These are phyloP conservation scores for Geosmithia putterillii DNA, from an alignment of 2,329 filamentous ascomycete species.

Conservation along the genomic window DNA sequence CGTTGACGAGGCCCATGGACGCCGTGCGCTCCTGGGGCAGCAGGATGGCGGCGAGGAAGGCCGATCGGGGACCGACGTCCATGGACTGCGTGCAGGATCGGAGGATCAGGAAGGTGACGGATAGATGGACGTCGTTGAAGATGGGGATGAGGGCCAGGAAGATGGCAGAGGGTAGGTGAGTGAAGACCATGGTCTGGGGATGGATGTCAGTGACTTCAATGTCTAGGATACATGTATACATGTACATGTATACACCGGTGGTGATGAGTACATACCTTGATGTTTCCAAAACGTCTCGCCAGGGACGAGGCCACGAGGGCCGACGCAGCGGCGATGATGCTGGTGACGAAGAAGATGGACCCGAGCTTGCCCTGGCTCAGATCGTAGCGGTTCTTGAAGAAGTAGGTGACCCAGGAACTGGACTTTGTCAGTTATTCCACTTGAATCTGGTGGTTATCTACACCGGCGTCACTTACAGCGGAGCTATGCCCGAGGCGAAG, in stretches of 20 bases:
- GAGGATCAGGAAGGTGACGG: slow-evolving; percentile 43
- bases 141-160: slow-evolving; percentile 49
- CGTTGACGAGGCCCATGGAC: slow-evolving; percentile 56
- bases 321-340: slow-evolving; percentile 40
- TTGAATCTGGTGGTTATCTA: no score
- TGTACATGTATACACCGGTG: no score
- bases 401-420: slow-evolving; percentile 45
- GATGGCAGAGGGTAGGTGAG: slow-evolving; percentile 48
- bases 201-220: no score
- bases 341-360: slow-evolving; percentile 40
- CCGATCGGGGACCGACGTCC: slow-evolving; percentile 55
- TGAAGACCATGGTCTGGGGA: slow-evolving; percentile 56
- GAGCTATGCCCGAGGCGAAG: no score
- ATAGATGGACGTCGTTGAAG: slow-evolving; percentile 35
- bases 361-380: slow-evolving; percentile 44
- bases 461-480: no score
- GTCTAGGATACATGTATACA: no score
- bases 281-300: slow-evolving; percentile 43
- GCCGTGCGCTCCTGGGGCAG: slow-evolving; percentile 53
- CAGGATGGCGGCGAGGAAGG: slow-evolving; percentile 56
- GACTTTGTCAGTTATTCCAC: no score
- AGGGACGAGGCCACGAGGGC: slow-evolving; percentile 46
- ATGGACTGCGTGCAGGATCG: slow-evolving; percentile 53
- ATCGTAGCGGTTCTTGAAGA: slow-evolving; percentile 42
- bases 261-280: no score